phyloP scores from a whole-genome alignment of 2,329 filamentous ascomycete species.

The Pseudocercospora pini-densiflorae region DNA sequence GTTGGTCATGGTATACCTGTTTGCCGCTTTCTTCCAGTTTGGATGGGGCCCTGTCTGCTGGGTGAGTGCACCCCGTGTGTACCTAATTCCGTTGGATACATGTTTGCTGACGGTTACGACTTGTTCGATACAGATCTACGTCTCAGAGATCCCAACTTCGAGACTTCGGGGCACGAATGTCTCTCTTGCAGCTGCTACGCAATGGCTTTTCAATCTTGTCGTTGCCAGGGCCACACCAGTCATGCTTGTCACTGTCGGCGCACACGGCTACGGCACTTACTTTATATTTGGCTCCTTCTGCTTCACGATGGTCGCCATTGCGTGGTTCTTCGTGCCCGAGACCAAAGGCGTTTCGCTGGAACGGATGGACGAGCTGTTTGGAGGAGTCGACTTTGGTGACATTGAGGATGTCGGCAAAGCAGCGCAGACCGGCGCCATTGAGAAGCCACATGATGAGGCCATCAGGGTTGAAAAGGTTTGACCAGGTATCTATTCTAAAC shows the following conservation, averaged over 20 bases:
- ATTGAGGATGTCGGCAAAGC: conserved; percentile 13
- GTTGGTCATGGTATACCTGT: conserved; percentile 72
- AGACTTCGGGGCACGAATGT: conserved; percentile 69
- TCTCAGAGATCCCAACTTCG: conserved; percentile 70
- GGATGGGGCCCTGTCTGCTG: conserved; percentile 71
- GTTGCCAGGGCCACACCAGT: conserved; percentile 69
- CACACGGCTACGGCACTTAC: conserved; percentile 35
- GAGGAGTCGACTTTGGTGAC: conserved; percentile 24
- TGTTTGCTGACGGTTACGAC: no score
- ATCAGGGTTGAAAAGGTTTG: conserved; percentile 10
- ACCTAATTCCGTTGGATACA: no score
- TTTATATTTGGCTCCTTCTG: conserved; percentile 64
- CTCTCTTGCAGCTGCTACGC: conserved; percentile 67
- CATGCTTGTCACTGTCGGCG: conserved; percentile 63
- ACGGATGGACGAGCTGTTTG: conserved; percentile 38
- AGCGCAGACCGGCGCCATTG: conserved; percentile 11
- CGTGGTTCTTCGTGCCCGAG: conserved; percentile 72
- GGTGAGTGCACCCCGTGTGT: conserved; percentile 33
- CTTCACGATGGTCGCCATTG: conserved; percentile 66
- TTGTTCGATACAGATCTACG: conserved; percentile 55
- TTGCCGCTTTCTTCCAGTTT: conserved; percentile 68
- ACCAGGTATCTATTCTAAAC: neutral
- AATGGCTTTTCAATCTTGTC: conserved; percentile 71
- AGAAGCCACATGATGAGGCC: conserved; percentile 19
- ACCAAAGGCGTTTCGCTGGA: conserved; percentile 60